Evolutionary conservation across 331 rosid genomes (phyloP), one percentile per base, ranked within the genome.

Genomic region (Acacia pycnantha): DNA sequence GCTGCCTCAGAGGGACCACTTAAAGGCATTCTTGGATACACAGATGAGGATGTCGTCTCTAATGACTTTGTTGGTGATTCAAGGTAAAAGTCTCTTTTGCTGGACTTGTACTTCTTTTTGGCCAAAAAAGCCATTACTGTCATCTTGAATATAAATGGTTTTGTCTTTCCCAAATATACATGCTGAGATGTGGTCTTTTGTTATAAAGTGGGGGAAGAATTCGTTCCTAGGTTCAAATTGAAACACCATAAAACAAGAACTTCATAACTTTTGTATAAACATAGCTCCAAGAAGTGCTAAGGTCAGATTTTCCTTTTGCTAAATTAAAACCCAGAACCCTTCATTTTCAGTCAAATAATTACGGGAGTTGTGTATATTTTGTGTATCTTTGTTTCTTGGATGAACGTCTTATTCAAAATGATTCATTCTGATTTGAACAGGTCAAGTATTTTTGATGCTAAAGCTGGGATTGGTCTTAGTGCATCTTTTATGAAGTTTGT

Each of bases 21-120:
- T 62, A 89, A 77, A 74, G 99, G 99, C 85, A 95, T 95, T 85
- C 98, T 93, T 51, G 99, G 99, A 68, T 95, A 92, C 87, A 93
- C 97, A 5, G 99, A 95, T 29, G 99, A 95, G 81, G 99, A 95
- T 80, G 98, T 95, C 22, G 99, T 95, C 82, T 95, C 98, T 66
- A 95, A 88, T 83, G 98, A 95, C 88, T 95, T 95, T 31, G 89
- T 95, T 21, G 99, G 99, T 76, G 99, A 95, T 85, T 86, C 98
- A 44, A 90, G 99, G 99, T 95, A 85, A 12, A 71, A 75, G 15
- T 61, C 11, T 70, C 61, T 62, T 9, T 64, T 40, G 29, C 74
- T 68, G 21, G 21, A 14, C 47, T 21, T 18, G 27, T 14, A 66
- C 3, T 67, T n/a, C 29, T 0, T 40, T 21, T 46, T 21, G 12